Conservation (phyloP, 306 rosid species). For the Potentilla sterilis region DNA sequence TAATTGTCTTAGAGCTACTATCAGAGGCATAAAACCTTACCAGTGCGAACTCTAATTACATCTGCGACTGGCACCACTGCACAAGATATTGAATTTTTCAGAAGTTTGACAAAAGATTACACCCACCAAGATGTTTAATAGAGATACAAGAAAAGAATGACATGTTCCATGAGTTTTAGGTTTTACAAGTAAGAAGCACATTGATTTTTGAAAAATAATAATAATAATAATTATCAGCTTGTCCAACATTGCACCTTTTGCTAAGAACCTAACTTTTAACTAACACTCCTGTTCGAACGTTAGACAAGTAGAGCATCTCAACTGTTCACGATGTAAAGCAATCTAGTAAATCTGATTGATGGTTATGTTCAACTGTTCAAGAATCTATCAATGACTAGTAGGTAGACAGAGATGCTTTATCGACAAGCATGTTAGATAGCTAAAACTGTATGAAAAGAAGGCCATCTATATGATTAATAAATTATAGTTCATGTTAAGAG, state of each 20-base stretch:
- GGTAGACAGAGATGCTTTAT: neutral
- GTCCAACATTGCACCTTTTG: neutral
- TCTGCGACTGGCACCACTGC: conserved; percentile 86
- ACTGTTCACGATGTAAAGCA: too few species aligned
- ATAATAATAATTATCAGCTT: neutral
- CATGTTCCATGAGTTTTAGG: neutral
- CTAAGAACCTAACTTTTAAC: neutral
- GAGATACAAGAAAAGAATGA: neutral
- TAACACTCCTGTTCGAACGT: neutral
- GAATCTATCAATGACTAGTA: neutral
- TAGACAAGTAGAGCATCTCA: neutral
- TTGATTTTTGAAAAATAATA: too few species aligned
- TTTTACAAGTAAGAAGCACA: neutral
- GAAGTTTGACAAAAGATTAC: conserved; percentile 20
- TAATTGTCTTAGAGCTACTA: neutral
- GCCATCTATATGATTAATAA: neutral
- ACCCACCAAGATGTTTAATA: neutral
- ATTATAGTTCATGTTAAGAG: neutral
- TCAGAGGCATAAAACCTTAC: conserved; percentile 38
- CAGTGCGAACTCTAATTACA: conserved; percentile 82
- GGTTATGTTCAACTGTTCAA: neutral
- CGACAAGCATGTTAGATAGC: neutral
- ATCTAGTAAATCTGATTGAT: neutral
- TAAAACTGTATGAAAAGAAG: neutral
- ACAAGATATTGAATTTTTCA: conserved; percentile 24